Conservation (phyloP, 1,139 yeast species). For the Oligophagozyma castellii region DNA sequence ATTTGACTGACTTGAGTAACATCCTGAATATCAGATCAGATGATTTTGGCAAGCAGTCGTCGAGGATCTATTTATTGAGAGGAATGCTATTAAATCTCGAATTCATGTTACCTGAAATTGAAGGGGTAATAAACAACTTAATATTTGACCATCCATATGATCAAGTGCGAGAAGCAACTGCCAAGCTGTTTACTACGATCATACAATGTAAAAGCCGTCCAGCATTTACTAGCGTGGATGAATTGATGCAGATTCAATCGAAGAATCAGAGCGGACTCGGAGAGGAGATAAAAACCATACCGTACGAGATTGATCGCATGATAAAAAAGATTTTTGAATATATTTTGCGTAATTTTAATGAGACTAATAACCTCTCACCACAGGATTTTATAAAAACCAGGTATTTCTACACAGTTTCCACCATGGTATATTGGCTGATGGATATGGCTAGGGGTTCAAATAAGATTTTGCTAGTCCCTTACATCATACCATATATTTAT, state of each 20-base stretch:
- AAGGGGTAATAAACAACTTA: constrained; percentile 32
- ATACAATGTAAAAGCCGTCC: constrained; percentile 42
- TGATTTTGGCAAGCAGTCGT: constrained; percentile 48
- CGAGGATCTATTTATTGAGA: constrained; percentile 42
- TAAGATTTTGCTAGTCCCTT: constrained; percentile 28
- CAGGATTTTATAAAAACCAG: constrained; percentile 26
- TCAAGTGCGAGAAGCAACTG: constrained; percentile 60
- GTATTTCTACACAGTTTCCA: constrained; percentile 27
- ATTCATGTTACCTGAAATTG: constrained; percentile 45
- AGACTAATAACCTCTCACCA: constrained; percentile 27
- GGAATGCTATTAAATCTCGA: constrained; percentile 41
- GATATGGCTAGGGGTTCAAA: constrained; percentile 20
- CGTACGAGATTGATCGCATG: constrained; percentile 18
- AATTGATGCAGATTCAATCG: constrained; percentile 27
- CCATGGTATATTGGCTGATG: constrained; percentile 21
- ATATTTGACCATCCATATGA: constrained; percentile 55
- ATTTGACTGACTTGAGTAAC: constrained; percentile 31
- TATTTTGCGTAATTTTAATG: constrained; percentile 7
- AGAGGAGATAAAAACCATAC: constrained; percentile 18
- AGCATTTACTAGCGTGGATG: constrained; percentile 31
- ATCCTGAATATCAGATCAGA: constrained; percentile 35
- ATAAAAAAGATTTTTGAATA: constrained; percentile 28
- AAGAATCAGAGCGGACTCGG: constrained; percentile 29
- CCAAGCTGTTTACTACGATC: constrained; percentile 45
- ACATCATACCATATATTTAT: constrained; percentile 34